Percentiles rank a stretch among this genome's conserved stretches.
Evolutionary conservation across 139 green algal species (phyloP).

Genomic region (Micractinium sp.): DNA sequence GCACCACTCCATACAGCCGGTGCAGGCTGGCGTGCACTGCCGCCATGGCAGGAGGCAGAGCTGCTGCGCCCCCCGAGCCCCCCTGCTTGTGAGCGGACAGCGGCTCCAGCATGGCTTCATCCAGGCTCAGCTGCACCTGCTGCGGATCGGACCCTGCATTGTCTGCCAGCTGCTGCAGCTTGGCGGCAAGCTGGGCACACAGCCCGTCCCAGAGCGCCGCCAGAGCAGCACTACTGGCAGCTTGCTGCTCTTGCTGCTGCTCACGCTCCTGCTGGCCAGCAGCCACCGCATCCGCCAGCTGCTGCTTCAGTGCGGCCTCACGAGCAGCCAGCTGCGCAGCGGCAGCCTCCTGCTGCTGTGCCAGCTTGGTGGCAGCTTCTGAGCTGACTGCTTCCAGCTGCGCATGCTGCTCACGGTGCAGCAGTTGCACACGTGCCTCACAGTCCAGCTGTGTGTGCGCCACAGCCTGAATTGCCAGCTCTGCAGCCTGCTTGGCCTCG

Average conservation of each 20-base stretch:
- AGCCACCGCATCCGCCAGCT: not conserved
- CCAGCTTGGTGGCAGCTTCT: not conserved
- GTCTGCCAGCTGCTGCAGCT: not conserved
- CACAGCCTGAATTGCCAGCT: not conserved
- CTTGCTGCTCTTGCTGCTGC: not conserved
- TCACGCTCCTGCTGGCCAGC: not conserved
- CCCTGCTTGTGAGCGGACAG: not conserved
- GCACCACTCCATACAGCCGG: not conserved
- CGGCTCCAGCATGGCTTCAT: not conserved
- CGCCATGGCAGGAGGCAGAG: not conserved
- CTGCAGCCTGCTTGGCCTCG: not conserved
- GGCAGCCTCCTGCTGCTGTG: not conserved
- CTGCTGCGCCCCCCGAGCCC: not conserved
- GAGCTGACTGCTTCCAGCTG: not conserved
- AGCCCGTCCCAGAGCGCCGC: conserved; percentile 2
- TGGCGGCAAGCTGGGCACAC: not conserved
- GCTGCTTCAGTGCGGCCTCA: conserved; percentile 6
- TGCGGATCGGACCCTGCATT: not conserved
- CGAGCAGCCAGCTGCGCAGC: not conserved
- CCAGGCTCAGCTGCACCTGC: not conserved
- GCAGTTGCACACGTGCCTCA: not conserved
- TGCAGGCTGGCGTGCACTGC: not conserved
- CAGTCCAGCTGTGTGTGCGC: not conserved
- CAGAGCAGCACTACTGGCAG: not conserved
- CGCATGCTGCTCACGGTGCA: not conserved